A percentile compares a stretch with the other conserved stretches of the same genome.
These are phyloP conservation scores for Ophiostoma himal-ulmi DNA, from an alignment of 2,329 filamentous ascomycete genomes.

Conservation along the genomic window DNA sequence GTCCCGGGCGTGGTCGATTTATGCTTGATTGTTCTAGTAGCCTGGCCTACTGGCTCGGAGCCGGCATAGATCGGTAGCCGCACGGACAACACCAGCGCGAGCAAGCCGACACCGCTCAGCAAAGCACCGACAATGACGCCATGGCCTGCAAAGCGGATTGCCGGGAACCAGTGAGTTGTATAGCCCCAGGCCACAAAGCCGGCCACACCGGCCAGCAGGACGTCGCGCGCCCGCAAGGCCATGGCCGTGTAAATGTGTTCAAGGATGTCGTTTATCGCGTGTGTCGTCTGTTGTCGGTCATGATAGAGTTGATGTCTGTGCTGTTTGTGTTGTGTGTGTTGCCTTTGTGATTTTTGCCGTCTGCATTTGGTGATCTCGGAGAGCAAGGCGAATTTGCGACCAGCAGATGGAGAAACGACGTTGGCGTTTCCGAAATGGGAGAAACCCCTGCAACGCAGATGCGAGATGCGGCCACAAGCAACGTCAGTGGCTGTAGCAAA, in stretches of 20 bases:
- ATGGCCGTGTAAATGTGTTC: conserved; percentile 35
- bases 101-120: conserved; percentile 48
- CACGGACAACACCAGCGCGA: conserved; percentile 45
- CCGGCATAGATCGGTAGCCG: conserved; percentile 19
- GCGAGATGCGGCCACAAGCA: conserved; percentile 4
- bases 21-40: background rate
- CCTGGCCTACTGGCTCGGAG: background rate
- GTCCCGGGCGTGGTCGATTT: background rate
- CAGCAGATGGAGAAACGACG: background rate
- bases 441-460: background rate
- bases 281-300: conserved; percentile 12
- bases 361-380: background rate
- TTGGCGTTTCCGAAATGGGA: conserved; percentile 12
- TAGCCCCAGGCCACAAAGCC: conserved; percentile 85
- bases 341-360: background rate
- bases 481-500: conserved; percentile 4
- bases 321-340: background rate
- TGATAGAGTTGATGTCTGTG: background rate
- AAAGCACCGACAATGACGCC: conserved; percentile 69
- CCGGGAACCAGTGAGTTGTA: conserved; percentile 73
- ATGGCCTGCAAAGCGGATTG: conserved; percentile 77
- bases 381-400: background rate
- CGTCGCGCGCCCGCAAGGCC: conserved; percentile 69
- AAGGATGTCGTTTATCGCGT: conserved; percentile 1
- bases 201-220: conserved; percentile 60